Percentiles rank a stretch among this genome's conserved stretches.
Evolutionary conservation across 352 stramenopile species (phyloP).

Genomic region (Phytophthora pisi): DNA sequence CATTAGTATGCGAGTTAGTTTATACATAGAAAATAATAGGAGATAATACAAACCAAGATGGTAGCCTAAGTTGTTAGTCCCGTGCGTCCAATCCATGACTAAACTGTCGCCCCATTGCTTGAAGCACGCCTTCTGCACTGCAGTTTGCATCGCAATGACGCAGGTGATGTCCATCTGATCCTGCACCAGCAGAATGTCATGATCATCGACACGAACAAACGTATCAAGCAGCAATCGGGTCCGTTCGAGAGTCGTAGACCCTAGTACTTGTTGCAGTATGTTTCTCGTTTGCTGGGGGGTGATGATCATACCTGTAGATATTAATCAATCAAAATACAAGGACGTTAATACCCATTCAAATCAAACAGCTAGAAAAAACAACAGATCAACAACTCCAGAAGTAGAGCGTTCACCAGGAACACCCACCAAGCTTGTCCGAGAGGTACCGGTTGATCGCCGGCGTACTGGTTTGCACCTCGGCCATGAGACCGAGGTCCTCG

Average conservation of each 20-base stretch:
- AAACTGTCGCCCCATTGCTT: neutral
- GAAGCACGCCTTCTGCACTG: slow-evolving; percentile 9
- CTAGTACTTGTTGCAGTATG: neutral
- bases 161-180: slow-evolving; percentile 14
- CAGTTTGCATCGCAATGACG: slow-evolving; percentile 10
- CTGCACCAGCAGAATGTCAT: slow-evolving; percentile 12
- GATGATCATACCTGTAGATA: neutral
- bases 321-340: neutral
- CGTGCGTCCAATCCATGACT: no score
- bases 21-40: neutral
- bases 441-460: neutral
- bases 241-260: neutral
- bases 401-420: neutral
- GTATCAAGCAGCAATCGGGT: neutral
- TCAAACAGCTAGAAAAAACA: neutral
- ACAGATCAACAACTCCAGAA: neutral
- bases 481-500: neutral
- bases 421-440: neutral
- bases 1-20: neutral
- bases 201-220: slow-evolving; percentile 7
- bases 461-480: neutral
- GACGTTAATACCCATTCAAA: neutral
- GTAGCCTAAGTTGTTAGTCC: no score
- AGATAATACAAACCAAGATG: no score
- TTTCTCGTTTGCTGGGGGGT: neutral